Conservation (phyloP, 495 filamentous ascomycete species). For the Aspergillus conjunctus region DNA sequence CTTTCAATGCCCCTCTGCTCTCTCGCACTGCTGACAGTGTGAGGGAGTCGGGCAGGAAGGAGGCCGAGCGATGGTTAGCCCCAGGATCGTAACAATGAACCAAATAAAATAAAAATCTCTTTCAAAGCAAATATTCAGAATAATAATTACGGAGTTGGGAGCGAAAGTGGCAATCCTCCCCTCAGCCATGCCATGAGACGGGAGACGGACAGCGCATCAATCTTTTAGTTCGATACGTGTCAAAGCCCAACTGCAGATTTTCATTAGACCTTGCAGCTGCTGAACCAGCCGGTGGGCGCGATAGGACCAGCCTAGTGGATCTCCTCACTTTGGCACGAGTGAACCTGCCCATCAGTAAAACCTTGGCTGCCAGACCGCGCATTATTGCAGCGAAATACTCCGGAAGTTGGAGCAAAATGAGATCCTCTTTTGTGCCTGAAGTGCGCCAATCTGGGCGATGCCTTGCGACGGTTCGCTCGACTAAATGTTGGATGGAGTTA, state of each 20-base stretch:
- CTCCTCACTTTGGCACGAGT: constrained; percentile 21
- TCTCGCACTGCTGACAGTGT: too few relatives aligned
- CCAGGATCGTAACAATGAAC: constrained; percentile 2
- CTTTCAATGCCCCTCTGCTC: too few relatives aligned
- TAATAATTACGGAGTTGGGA: not conserved
- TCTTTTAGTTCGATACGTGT: constrained; percentile 31
- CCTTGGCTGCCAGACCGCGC: constrained; percentile 13
- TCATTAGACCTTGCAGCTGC: constrained; percentile 29
- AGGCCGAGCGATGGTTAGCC: too few relatives aligned
- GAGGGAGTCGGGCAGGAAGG: too few relatives aligned
- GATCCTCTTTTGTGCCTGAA: constrained; percentile 9
- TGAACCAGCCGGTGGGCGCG: constrained; percentile 25
- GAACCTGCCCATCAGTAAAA: constrained; percentile 16
- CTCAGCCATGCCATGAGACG: constrained; percentile 21
- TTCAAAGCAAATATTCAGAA: too few relatives aligned
- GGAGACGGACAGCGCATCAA: constrained; percentile 30
- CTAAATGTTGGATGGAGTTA: constrained; percentile 16
- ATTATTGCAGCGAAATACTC: constrained; percentile 17
- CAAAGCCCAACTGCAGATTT: constrained; percentile 28
- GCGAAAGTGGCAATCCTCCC: constrained; percentile 22
- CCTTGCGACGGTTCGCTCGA: constrained; percentile 10
- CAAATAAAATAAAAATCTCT: too few relatives aligned
- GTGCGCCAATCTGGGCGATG: constrained; percentile 1
- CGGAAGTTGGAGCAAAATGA: not conserved
- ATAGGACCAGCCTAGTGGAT: constrained; percentile 27